Conservation (phyloP, 257 asterid species). For the Ocimum tenuiflorum region DNA sequence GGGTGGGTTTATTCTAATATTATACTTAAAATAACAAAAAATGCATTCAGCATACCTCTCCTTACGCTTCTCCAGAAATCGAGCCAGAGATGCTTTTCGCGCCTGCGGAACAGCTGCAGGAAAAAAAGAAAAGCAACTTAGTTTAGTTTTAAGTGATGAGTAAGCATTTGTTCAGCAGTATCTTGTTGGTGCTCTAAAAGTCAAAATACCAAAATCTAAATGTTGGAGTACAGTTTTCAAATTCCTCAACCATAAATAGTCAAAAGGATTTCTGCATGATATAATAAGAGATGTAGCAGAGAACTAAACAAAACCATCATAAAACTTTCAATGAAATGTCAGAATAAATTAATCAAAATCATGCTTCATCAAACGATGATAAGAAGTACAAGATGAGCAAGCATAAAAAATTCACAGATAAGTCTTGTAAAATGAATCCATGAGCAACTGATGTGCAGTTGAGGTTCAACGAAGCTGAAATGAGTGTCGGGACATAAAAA, state of each 20-base stretch:
- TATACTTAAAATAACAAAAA: background rate
- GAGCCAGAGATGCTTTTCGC: slow-evolving; percentile 66
- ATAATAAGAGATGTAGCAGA: background rate
- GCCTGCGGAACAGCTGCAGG: slow-evolving; percentile 59
- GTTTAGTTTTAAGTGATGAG: background rate
- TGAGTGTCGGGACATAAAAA: background rate
- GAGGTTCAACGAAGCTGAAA: background rate
- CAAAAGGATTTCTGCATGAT: too few species aligned
- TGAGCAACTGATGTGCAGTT: background rate
- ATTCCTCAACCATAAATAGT: background rate
- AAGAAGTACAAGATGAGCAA: background rate
- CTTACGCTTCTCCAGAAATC: slow-evolving; percentile 59
- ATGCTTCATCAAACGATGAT: background rate
- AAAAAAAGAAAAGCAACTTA: background rate
- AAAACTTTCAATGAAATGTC: background rate
- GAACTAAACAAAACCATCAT: background rate
- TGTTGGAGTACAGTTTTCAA: background rate
- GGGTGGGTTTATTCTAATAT: too few species aligned
- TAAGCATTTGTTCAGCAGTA: background rate
- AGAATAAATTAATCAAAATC: background rate
- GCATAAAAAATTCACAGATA: background rate
- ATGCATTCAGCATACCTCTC: slow-evolving; percentile 41
- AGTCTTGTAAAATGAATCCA: background rate
- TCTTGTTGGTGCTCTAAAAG: background rate
- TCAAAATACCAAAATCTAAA: background rate